These are phyloP conservation scores for Chaetomium strumarium DNA, from an alignment of 2,329 filamentous ascomycete genomes.

Conservation along the genomic window DNA sequence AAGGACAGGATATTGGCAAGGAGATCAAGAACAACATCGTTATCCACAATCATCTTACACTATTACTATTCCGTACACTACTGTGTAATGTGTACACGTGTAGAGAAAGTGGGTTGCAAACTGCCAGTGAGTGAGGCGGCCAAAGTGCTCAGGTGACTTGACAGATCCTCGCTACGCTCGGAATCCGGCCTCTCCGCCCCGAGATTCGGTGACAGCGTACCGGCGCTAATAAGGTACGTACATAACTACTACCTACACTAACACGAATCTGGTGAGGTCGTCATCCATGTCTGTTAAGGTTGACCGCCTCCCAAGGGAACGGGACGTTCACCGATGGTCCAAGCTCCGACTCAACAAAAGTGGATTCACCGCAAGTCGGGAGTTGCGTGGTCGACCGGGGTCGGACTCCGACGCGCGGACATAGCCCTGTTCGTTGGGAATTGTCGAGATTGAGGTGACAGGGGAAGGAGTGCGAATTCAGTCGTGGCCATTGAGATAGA, in stretches of 20 bases:
- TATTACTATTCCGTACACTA: no score
- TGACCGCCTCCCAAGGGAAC: constrained; percentile 22
- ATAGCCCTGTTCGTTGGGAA: constrained; percentile 16
- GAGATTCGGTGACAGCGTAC: constrained; percentile 21
- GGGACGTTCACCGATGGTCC: constrained; percentile 18
- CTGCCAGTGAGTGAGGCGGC: background rate
- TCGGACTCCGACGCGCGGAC: background rate
- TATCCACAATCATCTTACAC: no score
- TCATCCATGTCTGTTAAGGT: constrained; percentile 3
- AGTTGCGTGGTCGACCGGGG: constrained; percentile 12
- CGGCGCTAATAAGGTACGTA: no score
- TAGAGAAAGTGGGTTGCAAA: background rate
- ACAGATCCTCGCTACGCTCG: background rate
- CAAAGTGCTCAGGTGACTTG: background rate
- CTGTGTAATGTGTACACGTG: no score
- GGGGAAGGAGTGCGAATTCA: constrained; percentile 3
- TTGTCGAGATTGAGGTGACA: constrained; percentile 3
- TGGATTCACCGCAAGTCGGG: constrained; percentile 16
- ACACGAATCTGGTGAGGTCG: constrained; percentile 17
- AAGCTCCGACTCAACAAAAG: constrained; percentile 26
- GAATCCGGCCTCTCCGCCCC: constrained; percentile 1
- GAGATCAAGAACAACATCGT: no score
- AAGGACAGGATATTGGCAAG: no score
- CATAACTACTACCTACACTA: background rate
- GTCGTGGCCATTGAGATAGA: background rate